Evolutionary conservation across 2,329 filamentous ascomycete genomes (phyloP), one percentile per base, ranked within the genome.

Genomic region (Xylariaceae sp.): DNA sequence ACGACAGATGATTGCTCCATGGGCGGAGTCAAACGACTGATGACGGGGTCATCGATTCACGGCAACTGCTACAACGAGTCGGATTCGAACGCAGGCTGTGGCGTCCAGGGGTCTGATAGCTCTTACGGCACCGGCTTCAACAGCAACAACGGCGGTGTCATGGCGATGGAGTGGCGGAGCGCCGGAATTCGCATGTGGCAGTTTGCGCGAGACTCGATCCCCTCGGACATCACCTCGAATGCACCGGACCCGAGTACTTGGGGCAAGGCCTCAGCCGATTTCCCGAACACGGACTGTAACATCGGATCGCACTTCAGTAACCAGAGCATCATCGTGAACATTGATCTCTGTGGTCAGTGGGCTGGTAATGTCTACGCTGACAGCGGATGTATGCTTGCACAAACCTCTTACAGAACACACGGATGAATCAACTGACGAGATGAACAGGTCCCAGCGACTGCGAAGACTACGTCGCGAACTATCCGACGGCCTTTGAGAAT

Each of bases 271-370:
- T 59, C 78, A 6, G 82, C 84, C 1, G 84, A 87, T 52, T 86
- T 86, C 62, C 84, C 84, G 12, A 74, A 70, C 57, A 86, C 83
- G 0, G 65, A 77, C 41, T 87, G 83, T 66, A 69, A 82, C 51
- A 80, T 86, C 44, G 64, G 66, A 6, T 70, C 68, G 4, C 81
- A 85, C 59, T 86, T 87, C 64, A 71, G 66, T 47, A 87, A 86
- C 59, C 77, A 84, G 63, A 83, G 80, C 56, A 86, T 87, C 57
- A 75, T 86, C 54, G 75, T 75, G 39, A 85, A 87, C 58, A 85
- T 86, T 54, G 79, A 83, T 62, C 66, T 87, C 7, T 87, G 83
- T 55, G 84, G 83, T 0, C 65, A 76, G 38, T 71, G 80, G 56
- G 77, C 76, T 3, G 75, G 76, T 41, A 68, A 67, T 3, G 66